These are phyloP conservation scores for Beta lomatogona DNA, from an alignment of 179 eudicot genomes.

Conservation along the genomic window DNA sequence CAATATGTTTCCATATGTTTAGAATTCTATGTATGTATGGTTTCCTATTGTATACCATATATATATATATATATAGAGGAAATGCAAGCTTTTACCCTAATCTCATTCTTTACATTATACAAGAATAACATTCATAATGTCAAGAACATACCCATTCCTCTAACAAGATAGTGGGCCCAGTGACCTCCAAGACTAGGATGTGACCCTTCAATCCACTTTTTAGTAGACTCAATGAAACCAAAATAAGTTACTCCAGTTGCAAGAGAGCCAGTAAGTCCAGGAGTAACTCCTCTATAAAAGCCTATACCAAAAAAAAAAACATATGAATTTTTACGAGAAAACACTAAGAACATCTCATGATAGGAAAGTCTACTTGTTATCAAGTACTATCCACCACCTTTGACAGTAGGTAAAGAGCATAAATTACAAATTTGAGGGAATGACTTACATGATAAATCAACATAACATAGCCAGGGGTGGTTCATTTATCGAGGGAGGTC, in stretches of 20 bases:
- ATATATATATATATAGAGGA: too few species aligned
- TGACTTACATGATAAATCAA: constrained; percentile 4
- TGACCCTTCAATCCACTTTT: constrained; percentile 81
- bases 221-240: constrained; percentile 92
- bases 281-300: constrained; percentile 82
- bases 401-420: not conserved
- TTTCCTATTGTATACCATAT: too few species aligned
- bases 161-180: too few species aligned
- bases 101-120: not conserved
- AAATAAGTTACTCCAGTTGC: constrained; percentile 93
- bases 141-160: not conserved
- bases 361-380: not conserved
- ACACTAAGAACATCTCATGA: not conserved
- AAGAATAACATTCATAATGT: constrained; percentile 11
- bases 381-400: not conserved
- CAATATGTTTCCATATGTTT: too few species aligned
- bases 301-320: constrained; percentile 38
- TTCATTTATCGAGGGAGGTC: too few species aligned
- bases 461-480: constrained; percentile 4
- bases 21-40: too few species aligned
- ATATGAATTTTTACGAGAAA: not conserved
- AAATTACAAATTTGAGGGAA: not conserved
- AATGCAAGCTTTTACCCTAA: too few species aligned
- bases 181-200: constrained; percentile 55
- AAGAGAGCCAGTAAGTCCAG: constrained; percentile 32